Conservation (phyloP, 176 grass and related monocot species). For the Musa beccarii region DNA sequence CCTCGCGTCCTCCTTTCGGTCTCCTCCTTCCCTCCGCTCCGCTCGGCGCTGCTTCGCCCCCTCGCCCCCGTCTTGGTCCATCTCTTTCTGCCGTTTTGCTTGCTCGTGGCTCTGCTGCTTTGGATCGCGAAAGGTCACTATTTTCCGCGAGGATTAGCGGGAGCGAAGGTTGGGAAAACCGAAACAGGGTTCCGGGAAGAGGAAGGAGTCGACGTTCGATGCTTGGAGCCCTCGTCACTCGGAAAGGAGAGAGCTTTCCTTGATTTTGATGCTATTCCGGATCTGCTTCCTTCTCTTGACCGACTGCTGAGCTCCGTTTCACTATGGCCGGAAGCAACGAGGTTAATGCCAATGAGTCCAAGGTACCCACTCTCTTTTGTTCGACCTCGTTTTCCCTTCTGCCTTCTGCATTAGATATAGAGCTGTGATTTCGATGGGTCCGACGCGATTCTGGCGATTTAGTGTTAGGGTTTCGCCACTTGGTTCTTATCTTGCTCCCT, state of each 20-base stretch:
- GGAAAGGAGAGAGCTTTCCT: background rate
- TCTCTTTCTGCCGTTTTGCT: background rate
- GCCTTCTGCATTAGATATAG: background rate
- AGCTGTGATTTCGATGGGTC: background rate
- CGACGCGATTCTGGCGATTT: background rate
- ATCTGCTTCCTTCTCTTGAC: background rate
- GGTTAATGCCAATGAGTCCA: slow-evolving; percentile 13
- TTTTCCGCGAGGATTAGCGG: background rate
- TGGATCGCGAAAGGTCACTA: background rate
- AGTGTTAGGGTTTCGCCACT: background rate
- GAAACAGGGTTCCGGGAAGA: background rate
- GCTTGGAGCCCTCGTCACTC: too few species aligned
- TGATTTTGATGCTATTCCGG: background rate
- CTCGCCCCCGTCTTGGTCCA: background rate
- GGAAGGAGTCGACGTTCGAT: background rate
- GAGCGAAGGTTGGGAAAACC: background rate
- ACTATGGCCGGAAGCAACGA: slow-evolving; percentile 11
- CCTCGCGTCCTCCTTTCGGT: background rate
- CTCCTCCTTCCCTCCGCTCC: background rate
- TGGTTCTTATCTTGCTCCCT: background rate
- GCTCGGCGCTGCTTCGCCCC: background rate
- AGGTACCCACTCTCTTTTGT: background rate
- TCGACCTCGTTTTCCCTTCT: background rate
- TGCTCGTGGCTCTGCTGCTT: too few species aligned
- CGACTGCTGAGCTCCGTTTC: background rate